Base-by-base conservation (phyloP, 306 rosid genomes). In the Rosa multiflora region DNA sequence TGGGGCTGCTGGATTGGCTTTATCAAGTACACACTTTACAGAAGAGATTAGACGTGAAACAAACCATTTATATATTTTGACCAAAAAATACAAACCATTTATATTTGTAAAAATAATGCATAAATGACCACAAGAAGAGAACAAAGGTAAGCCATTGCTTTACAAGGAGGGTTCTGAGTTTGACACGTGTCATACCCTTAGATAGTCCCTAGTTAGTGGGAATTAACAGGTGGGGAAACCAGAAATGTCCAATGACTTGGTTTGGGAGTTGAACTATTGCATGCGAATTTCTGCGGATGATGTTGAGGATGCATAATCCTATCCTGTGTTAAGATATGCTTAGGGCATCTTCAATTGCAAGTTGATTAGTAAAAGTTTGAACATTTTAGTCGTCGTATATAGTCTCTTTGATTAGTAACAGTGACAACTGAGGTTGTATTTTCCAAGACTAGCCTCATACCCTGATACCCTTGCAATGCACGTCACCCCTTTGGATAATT, bases 111-210 rank as follows among this genome's bases (percentile, higher is more conserved):
- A 72, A 81, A 29, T 32, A 32, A 32, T 32, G 37, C 37, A 14
- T 47, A 48, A 46, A 61, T 52, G 76, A 86, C 83, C n/a, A 39
- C 70, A 59, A 73, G 76, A 85, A 80, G 20, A 39, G 49, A 56
- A 49, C 83, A 32, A 32, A 32, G 37, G 37, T 32, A 32, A 32
- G 37, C 37, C 85, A 35, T 43, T 78, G 82, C 85, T 83, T 86
- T 70, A 42, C 58, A 51, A 44, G 78, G n/a, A 70, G 77, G 62
- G 80, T 67, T 48, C 29, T 9, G 79, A 32, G 74, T 81, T 74
- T 56, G 79, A 79, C 88, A 82, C 43, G 81, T 83, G 37, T 32
- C 37, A 32, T 32, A 32, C 37, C 37, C 3, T 32, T 32, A 32
- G 37, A 32, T 32, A 32, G 37, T 43, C 49, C 29, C 3, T 2